Evolutionary conservation across 495 filamentous ascomycete species (phyloP), one percentile per base, ranked within the genome.

Genomic region (Hypomontagnella submonticulosa): DNA sequence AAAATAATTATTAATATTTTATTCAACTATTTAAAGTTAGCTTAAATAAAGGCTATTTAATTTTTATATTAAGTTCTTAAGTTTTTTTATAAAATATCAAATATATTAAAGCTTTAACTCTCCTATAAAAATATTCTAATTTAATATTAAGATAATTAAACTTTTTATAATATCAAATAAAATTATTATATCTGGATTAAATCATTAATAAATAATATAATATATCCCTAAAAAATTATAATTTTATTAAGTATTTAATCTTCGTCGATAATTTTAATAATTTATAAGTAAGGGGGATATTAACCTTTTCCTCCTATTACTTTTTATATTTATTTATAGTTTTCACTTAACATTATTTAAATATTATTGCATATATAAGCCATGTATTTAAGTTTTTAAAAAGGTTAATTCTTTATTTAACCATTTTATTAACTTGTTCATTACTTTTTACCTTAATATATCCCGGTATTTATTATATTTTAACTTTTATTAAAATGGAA

Each of bases 101-200:
- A 38, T 38, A 38, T 38, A 38, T 38, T 3, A 38, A 38, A 38
- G 10, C 36, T 11, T 38, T 38, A 38, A 38, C n/a, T 38, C 36
- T 4, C 10, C 10, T 38, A 38, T 38, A 38, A 2, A 12, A 3
- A 38, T 11, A 38, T 3, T 38, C 3, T 11, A 38, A 38, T 8
- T 38, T 38, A 2, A 13, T 11, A 12, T 38, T 12, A 3, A 38
- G 10, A 13, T 38, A 13, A 13, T 38, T 12, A 38, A 38, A 38
- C 10, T 38, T 38, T 12, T 38, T 4, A 38, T 38, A 38, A 38
- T 38, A 38, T 8, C 36, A 38, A 3, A 38, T 11, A 38, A 38
- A 38, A 38, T 38, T 11, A 3, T 13, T 8, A 38, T 38, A 11
- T 11, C n/a, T 11, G 9, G n/a, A 38, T 3, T 8, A 13, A 2